Percentiles rank a stretch among this genome's conserved stretches.
These are phyloP conservation scores for Pseudocercospora cruenta DNA, from an alignment of 2,329 filamentous ascomycete genomes.

Conservation along the genomic window DNA sequence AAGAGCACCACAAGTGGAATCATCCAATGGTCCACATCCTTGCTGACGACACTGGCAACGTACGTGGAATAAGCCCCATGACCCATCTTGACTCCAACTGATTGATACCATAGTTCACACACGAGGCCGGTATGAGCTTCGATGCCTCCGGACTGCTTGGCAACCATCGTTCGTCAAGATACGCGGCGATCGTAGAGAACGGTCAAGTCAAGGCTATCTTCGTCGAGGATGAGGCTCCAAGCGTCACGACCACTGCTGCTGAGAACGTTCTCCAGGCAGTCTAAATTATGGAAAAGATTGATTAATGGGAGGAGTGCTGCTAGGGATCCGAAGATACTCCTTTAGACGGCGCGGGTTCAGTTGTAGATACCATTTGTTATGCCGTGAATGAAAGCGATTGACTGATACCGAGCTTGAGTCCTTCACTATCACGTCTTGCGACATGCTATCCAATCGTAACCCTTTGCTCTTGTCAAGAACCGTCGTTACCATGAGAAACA, in stretches of 20 bases:
- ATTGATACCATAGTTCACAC: conserved; percentile 27
- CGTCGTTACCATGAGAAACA: neutral
- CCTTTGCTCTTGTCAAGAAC: no score
- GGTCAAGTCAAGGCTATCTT: conserved; percentile 31
- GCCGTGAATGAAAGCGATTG: neutral
- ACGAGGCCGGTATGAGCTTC: conserved; percentile 30
- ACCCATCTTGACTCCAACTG: neutral
- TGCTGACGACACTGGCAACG: conserved; percentile 32
- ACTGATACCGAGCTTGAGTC: neutral
- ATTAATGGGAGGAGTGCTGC: neutral
- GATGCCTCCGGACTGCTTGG: conserved; percentile 32
- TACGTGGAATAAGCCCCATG: conserved; percentile 8
- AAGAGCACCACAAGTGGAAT: conserved; percentile 31
- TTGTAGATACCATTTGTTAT: neutral
- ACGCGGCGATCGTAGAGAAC: conserved; percentile 32
- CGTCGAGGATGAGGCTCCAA: conserved; percentile 33
- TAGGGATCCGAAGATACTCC: neutral
- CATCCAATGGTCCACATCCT: conserved; percentile 32
- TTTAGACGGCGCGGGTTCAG: neutral
- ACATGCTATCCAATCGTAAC: neutral
- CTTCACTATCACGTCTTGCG: neutral
- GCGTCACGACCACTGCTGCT: conserved; percentile 30
- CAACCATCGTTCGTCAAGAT: conserved; percentile 31
- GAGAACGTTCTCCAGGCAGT: conserved; percentile 29
- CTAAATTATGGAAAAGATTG: conserved; percentile 2